phyloP scores from a whole-genome alignment of 768 basidiomycete genomes.

The Solioccasus polychromus region DNA sequence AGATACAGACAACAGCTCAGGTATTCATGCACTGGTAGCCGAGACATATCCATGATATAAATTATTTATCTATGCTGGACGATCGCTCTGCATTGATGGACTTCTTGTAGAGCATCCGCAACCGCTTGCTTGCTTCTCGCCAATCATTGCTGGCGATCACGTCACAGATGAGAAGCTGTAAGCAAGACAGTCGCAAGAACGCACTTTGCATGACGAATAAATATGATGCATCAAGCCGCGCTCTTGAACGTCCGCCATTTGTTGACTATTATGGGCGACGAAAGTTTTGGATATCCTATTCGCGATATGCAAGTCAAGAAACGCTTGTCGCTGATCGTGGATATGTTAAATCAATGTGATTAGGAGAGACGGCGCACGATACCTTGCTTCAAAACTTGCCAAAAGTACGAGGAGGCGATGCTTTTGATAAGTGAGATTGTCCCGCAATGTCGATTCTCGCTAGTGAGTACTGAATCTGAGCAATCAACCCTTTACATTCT shows the following conservation, averaged over 20 bases:
- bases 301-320: conserved; percentile 74
- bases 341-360: conserved; percentile 2
- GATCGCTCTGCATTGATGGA: conserved; percentile 49
- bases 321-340: conserved; percentile 54
- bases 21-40: neutral
- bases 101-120: conserved; percentile 65
- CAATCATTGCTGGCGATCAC: conserved; percentile 64
- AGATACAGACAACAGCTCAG: conserved; percentile 18
- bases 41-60: neutral
- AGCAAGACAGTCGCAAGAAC: conserved; percentile 23
- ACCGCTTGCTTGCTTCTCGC: conserved; percentile 65
- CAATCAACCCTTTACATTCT: conserved; percentile 87
- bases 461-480: conserved; percentile 83
- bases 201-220: conserved; percentile 64
- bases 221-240: conserved; percentile 55
- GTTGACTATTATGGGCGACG: conserved; percentile 35
- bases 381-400: conserved; percentile 69
- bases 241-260: conserved; percentile 54
- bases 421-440: conserved; percentile 82
- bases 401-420: conserved; percentile 78
- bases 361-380: neutral
- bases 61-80: conserved; percentile 10
- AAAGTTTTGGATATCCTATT: conserved; percentile 61
- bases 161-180: conserved; percentile 6
- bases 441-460: conserved; percentile 80